Evolutionary conservation across 345 rosid genomes (phyloP).

Genomic region (Gossypium ekmanianum): DNA sequence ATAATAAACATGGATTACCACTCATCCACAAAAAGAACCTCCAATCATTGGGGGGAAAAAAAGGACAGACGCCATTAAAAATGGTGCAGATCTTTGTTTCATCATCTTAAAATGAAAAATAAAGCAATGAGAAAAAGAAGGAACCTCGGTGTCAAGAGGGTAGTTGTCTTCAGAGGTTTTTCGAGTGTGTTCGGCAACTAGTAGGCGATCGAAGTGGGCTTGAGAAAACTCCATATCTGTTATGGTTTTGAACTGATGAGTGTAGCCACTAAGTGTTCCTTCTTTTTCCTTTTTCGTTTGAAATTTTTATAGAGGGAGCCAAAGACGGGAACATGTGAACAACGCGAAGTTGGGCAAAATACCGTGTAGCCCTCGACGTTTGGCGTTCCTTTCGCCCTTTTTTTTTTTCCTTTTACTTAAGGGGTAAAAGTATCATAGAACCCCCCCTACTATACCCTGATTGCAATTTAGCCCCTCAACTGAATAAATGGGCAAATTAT

Average conservation of each 20-base stretch:
- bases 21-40: no score
- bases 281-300: neutral
- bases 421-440: no score
- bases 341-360: neutral
- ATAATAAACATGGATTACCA: no score
- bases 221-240: slow-evolving; percentile 50
- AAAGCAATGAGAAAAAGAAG: neutral
- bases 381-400: neutral
- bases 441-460: no score
- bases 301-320: neutral
- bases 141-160: slow-evolving; percentile 66
- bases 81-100: no score
- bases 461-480: no score
- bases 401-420: neutral
- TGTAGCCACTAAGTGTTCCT: neutral
- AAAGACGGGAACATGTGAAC: neutral
- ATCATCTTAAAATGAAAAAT: neutral
- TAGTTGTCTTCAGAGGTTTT: slow-evolving; percentile 52
- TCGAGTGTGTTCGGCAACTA: slow-evolving; percentile 52
- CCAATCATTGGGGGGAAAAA: no score
- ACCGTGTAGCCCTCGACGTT: neutral
- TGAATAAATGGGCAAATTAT: no score
- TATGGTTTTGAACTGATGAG: neutral
- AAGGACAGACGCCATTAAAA: no score
- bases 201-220: slow-evolving; percentile 51